Evolutionary conservation across 1,284 basidiomycete species (phyloP).

Genomic region (Rhodofomes roseus): DNA sequence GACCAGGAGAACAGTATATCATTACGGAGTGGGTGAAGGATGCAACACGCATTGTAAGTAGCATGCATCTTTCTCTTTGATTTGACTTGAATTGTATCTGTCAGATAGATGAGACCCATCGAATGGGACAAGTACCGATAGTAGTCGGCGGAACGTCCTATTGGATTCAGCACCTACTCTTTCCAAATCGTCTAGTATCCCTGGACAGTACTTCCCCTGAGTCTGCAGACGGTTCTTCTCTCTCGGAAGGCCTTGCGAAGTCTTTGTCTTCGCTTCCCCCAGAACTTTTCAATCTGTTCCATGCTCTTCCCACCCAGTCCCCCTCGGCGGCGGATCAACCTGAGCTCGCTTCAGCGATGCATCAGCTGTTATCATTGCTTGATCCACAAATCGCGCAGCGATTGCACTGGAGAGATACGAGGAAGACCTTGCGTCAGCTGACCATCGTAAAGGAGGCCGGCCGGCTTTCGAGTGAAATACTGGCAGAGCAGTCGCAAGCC

Average conservation of each 20-base stretch:
- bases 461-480: slow-evolving; percentile 64
- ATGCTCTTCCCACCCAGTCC: slow-evolving; percentile 48
- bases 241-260: slow-evolving; percentile 26
- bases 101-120: slow-evolving; percentile 71
- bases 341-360: slow-evolving; percentile 54
- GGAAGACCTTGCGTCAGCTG: slow-evolving; percentile 85
- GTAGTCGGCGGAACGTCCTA: slow-evolving; percentile 96
- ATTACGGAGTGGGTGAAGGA: slow-evolving; percentile 85
- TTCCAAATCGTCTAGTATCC: slow-evolving; percentile 64
- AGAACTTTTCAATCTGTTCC: slow-evolving; percentile 47
- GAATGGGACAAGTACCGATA: slow-evolving; percentile 70
- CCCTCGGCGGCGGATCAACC: slow-evolving; percentile 50
- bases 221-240: not conserved
- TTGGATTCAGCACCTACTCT: slow-evolving; percentile 93
- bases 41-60: slow-evolving; percentile 62
- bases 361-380: slow-evolving; percentile 65
- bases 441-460: slow-evolving; percentile 78
- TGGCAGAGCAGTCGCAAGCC: slow-evolving; percentile 56
- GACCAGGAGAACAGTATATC: slow-evolving; percentile 83
- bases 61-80: not conserved
- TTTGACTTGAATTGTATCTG: not conserved
- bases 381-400: slow-evolving; percentile 77
- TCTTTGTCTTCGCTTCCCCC: slow-evolving; percentile 43
- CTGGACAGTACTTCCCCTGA: slow-evolving; percentile 16
- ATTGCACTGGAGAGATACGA: slow-evolving; percentile 95